A percentile compares a stretch with the other conserved stretches of the same genome.
These are phyloP conservation scores for Pleurotus platypus DNA, from an alignment of 768 basidiomycete genomes.

Conservation along the genomic window DNA sequence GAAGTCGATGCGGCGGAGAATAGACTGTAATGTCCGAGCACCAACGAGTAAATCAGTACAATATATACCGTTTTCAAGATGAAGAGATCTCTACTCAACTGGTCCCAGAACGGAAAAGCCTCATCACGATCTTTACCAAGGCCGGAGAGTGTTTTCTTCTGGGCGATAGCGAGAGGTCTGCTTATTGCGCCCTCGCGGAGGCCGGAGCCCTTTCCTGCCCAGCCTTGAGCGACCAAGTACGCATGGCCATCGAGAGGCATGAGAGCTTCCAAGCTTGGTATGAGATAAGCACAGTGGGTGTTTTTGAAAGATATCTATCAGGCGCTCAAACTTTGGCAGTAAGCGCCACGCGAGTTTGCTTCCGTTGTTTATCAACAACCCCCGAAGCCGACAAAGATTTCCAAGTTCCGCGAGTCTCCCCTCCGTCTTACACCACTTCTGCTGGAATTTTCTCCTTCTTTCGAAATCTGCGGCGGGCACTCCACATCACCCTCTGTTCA, in stretches of 20 bases:
- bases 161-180: conserved; percentile 72
- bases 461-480: too few relatives aligned
- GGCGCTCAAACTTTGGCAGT: too few relatives aligned
- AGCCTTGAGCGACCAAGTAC: conserved; percentile 79
- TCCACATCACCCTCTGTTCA: too few relatives aligned
- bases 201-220: conserved; percentile 82
- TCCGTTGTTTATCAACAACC: too few relatives aligned
- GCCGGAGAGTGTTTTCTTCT: conserved; percentile 83
- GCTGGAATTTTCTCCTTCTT: too few relatives aligned
- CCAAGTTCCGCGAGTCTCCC: too few relatives aligned
- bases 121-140: conserved; percentile 93
- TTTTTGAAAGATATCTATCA: too few relatives aligned
- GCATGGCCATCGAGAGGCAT: conserved; percentile 74
- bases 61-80: background rate
- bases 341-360: too few relatives aligned
- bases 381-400: too few relatives aligned
- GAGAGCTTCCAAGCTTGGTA: background rate
- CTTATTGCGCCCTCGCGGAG: conserved; percentile 81
- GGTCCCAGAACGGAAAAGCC: conserved; percentile 97
- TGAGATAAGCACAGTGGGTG: too few relatives aligned
- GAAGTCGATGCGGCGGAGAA: conserved; percentile 81
- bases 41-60: background rate
- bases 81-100: conserved; percentile 50
- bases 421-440: too few relatives aligned
- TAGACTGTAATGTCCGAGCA: conserved; percentile 43